Evolutionary conservation across 352 stramenopile genomes (phyloP), one percentile per base, ranked within the genome.

Genomic region (Pythium rhizo-oryzae): DNA sequence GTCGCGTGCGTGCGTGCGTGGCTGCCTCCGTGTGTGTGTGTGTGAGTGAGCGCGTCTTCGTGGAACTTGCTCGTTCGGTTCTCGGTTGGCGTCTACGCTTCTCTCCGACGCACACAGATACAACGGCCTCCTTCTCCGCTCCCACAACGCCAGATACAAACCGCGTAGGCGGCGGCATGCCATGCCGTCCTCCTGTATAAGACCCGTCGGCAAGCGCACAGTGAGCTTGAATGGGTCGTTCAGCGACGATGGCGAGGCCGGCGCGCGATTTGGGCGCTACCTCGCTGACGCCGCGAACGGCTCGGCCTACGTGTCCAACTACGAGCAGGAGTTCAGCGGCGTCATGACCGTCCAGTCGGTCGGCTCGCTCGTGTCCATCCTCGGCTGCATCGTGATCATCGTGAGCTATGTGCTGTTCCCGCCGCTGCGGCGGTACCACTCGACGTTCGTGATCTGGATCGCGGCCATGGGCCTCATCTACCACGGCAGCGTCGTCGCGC

Each of bases 341-440:
- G 85, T 73, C 1, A 61, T 77, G 28, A 79, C 73, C n/a, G 70
- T 93, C 33, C 80, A 84, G 59, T 82, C 84, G n/a, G 67, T 76
- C 30, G 77, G 78, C 54, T 87, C 87, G 69, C 69, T 91, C 25
- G 62, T 90, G 2, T 96, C 88, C 4, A 60, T 96, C 24, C 65
- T 93, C 43, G 84, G 84, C 54, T 94, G 87, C 64, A 66, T 89
- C 16, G 85, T 94, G 59, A 86, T 96, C 54, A 80, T 96, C 63
- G 69, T 82, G 47, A 92, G 81, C 35, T 96, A 94, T 71, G 62
- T 92, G 39, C 58, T 94, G 18, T 94, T 96, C 73, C 85, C 85
- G 47, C 86, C 88, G 33, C 74, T 96, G 64, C 84, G 87, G 21
- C 90, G 90, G 57, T 85, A 92, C 59, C 82, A 92, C 76, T 92